These are phyloP conservation scores for Rhizopogon salebrosus DNA, from an alignment of 768 basidiomycete species.

Conservation along the genomic window DNA sequence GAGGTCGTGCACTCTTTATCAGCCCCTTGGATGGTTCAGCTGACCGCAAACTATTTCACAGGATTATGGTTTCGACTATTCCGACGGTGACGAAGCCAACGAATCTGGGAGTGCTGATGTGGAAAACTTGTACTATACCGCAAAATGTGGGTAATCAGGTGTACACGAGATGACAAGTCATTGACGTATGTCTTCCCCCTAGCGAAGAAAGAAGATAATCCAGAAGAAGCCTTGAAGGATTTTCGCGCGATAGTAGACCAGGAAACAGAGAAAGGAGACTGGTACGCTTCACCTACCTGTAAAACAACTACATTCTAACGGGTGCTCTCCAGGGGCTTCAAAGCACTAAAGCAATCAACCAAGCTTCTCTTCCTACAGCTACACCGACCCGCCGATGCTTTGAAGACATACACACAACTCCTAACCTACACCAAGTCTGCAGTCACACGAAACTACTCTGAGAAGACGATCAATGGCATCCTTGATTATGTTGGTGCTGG, in stretches of 20 bases:
- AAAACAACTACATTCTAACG: background rate
- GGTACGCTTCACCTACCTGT: constrained; percentile 42
- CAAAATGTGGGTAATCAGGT: constrained; percentile 66
- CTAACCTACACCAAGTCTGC: constrained; percentile 94
- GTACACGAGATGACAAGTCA: background rate
- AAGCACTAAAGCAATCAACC: constrained; percentile 95
- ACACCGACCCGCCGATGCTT: constrained; percentile 76
- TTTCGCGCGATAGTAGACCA: constrained; percentile 85
- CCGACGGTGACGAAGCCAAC: constrained; percentile 81
- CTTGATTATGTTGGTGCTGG: constrained; percentile 95
- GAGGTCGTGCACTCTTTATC: constrained; percentile 46
- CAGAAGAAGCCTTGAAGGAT: constrained; percentile 86
- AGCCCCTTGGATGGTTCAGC: background rate
- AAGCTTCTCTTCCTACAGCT: constrained; percentile 85
- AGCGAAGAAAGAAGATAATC: constrained; percentile 94
- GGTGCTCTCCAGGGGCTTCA: constrained; percentile 78
- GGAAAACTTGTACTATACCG: constrained; percentile 98
- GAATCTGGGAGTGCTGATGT: constrained; percentile 81
- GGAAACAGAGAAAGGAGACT: constrained; percentile 91
- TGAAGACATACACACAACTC: constrained; percentile 80
- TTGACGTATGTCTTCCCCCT: constrained; percentile 1
- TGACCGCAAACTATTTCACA: constrained; percentile 22
- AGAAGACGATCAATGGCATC: constrained; percentile 98
- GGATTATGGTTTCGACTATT: constrained; percentile 97
- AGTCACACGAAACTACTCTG: constrained; percentile 92